Percentiles rank a stretch among this genome's conserved stretches.
Evolutionary conservation across 805 yeast genomes (phyloP).

Genomic region (Sugiyamaella valdiviana): DNA sequence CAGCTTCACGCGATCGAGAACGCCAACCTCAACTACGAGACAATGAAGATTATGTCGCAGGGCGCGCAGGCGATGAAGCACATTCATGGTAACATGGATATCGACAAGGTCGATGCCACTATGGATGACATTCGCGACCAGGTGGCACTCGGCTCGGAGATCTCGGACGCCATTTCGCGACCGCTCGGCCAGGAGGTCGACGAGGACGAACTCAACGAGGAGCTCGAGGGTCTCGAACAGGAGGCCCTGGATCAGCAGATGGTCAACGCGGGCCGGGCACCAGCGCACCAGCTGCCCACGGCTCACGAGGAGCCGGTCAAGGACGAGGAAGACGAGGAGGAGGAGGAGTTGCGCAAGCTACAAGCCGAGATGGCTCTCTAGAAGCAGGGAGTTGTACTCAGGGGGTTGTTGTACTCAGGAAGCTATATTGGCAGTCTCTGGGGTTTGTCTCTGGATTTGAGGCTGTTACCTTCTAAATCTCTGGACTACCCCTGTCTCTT

Average conservation of each 20-base stretch:
- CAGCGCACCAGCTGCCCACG: slow-evolving; percentile 31
- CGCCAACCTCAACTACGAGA: slow-evolving; percentile 93
- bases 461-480: neutral
- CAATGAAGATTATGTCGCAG: slow-evolving; percentile 98
- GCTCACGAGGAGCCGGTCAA: slow-evolving; percentile 17
- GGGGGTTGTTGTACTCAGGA: no score
- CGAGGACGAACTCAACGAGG: slow-evolving; percentile 93
- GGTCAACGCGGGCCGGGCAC: slow-evolving; percentile 41
- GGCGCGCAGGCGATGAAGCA: slow-evolving; percentile 96
- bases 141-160: slow-evolving; percentile 90
- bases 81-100: slow-evolving; percentile 89
- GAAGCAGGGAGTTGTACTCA: neutral
- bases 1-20: slow-evolving; percentile 87
- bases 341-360: slow-evolving; percentile 38
- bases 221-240: slow-evolving; percentile 79
- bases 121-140: slow-evolving; percentile 98
- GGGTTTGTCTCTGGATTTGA: neutral
- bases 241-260: slow-evolving; percentile 63
- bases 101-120: slow-evolving; percentile 93
- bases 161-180: slow-evolving; percentile 90
- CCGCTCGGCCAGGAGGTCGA: slow-evolving; percentile 75
- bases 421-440: no score
- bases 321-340: slow-evolving; percentile 37
- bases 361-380: slow-evolving; percentile 41
- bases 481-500: neutral